Conservation (phyloP, 2,329 filamentous ascomycete genomes). For the Teratosphaeriaceae sp. region DNA sequence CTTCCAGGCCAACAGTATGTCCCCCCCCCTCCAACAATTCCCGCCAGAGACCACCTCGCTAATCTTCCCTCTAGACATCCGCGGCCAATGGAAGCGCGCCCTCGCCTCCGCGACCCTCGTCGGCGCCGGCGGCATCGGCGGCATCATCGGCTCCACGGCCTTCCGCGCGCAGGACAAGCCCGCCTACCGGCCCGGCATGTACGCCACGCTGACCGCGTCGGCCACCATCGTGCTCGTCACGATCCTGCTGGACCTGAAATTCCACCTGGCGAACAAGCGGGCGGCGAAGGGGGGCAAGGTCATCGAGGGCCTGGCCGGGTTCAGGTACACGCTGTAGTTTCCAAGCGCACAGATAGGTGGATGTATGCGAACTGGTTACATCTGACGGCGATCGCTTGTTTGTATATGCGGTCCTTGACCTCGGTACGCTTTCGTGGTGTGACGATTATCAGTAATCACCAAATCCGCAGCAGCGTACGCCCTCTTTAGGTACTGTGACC, state of each 20-base stretch:
- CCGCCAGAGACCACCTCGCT: neutral
- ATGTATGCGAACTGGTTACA: too few relatives aligned
- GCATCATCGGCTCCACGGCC: constrained; percentile 47
- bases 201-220: constrained; percentile 24
- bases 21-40: too few relatives aligned
- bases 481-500: too few relatives aligned
- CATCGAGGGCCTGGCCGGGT: constrained; percentile 29
- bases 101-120: constrained; percentile 71
- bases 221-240: constrained; percentile 26
- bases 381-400: too few relatives aligned
- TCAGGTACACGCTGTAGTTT: constrained; percentile 31
- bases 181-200: constrained; percentile 28
- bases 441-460: too few relatives aligned
- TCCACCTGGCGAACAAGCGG: constrained; percentile 29
- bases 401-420: too few relatives aligned
- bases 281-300: constrained; percentile 29
- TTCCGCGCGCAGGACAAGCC: constrained; percentile 29
- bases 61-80: constrained; percentile 75
- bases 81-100: constrained; percentile 82
- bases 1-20: constrained; percentile 84
- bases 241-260: constrained; percentile 24
- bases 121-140: constrained; percentile 69
- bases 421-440: too few relatives aligned
- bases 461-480: too few relatives aligned
- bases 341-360: too few relatives aligned